Evolutionary conservation across 192 early-diverging fungal genomes (phyloP), one percentile per base, ranked within the genome.

Genomic region (Coemansia sp.): DNA sequence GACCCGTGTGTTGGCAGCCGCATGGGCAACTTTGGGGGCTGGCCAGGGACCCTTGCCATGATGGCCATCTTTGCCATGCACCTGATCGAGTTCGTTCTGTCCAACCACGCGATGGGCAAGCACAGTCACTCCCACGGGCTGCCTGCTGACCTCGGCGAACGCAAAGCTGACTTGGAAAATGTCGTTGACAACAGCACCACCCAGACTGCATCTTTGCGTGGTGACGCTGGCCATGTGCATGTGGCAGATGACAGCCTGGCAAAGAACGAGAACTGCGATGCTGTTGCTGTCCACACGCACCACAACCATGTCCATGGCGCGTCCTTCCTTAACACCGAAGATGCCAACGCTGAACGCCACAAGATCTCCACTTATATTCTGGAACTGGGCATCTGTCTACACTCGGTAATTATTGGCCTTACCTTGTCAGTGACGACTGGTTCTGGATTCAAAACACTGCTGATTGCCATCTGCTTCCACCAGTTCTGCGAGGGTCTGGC

Each of bases 401-500:
- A 91, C 71, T 90, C 88, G 31, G 76, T 91, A 33, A 77, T 91
- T 16, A 88, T 91, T 36, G 89, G 89, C 7, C 53, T 91, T 20
- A 75, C 86, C 7, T 67, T 90, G 19, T 85, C 78, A 3, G 80
- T 80, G 2, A 77, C 85, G 6, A 70, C 60, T 8, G 77, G 71
- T 15, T 36, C 65, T 0, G 81, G 80, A 15, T 87, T 88, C 57
- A 77, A 62, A 8, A 79, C 80, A 1, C 73, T 92, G 0, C 55
- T 87, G 16, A 56, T 84, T 8, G 89, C 90, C 0, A 65, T 92
- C 15, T 63, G 80, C 19, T 89, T 92, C 70, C 81, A 81, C 68
- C 90, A 92, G 79, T 78, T 85, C 63, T 88, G 88, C 71, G 86
- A 90, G 66, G 91, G 90, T 20, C 59, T 91, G 35, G 88, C 88